Evolutionary conservation across 2,329 filamentous ascomycete genomes (phyloP).

Genomic region (Orbilia ellipsospora): DNA sequence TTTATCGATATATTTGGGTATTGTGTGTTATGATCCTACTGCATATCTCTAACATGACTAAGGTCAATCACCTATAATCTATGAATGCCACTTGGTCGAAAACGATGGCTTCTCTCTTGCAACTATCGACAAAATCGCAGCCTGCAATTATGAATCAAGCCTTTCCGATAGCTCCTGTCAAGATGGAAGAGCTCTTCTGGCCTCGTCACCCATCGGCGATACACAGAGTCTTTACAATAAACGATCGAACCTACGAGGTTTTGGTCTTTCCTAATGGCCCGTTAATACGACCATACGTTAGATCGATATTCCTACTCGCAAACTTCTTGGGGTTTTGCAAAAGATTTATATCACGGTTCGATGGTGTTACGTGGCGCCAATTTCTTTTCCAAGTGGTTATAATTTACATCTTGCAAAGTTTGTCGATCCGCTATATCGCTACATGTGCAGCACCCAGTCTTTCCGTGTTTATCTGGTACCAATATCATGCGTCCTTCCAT

Average conservation of each 20-base stretch:
- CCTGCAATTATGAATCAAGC: neutral
- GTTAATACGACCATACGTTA: constrained; percentile 13
- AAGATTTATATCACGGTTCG: neutral
- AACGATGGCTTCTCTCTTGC: neutral
- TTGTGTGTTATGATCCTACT: too few species aligned
- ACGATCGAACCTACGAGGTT: constrained; percentile 5
- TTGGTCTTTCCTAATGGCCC: constrained; percentile 20
- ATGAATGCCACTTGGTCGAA: neutral
- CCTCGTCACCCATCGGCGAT: neutral
- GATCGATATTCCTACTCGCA: neutral
- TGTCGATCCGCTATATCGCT: too few species aligned
- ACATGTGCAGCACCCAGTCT: too few species aligned
- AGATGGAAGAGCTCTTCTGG: neutral
- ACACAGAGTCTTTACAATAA: constrained; percentile 13
- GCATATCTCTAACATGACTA: too few species aligned
- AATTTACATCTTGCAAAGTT: too few species aligned
- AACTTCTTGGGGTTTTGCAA: constrained; percentile 7
- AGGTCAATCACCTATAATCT: neutral
- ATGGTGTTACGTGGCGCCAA: too few species aligned
- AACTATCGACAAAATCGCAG: neutral
- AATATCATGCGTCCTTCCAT: too few species aligned
- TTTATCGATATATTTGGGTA: too few species aligned
- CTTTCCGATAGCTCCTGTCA: neutral
- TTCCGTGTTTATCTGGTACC: neutral
- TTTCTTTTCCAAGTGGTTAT: too few species aligned